Percentiles rank a stretch among this genome's conserved stretches.
Evolutionary conservation across 371 early-diverging fungal species (phyloP).

Genomic region (Agmasoma carcini): DNA sequence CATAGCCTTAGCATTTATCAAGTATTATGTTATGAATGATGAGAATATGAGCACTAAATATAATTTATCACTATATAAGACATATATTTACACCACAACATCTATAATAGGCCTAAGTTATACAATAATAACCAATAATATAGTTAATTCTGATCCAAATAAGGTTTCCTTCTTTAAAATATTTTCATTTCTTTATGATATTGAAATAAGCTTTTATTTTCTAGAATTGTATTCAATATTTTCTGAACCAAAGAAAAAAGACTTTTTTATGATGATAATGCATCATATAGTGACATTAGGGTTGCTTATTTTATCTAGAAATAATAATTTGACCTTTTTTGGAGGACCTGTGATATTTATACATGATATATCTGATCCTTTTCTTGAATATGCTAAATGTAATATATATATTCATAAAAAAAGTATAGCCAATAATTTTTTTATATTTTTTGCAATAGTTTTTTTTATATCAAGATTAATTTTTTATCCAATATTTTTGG

Average conservation of each 20-base stretch:
- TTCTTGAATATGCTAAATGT: slow-evolving; percentile 58
- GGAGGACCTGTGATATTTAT: slow-evolving; percentile 56
- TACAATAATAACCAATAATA: too few species aligned
- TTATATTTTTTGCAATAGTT: slow-evolving; percentile 55
- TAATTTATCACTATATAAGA: too few species aligned
- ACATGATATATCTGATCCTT: slow-evolving; percentile 58
- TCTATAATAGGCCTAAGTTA: too few species aligned
- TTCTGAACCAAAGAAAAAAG: slow-evolving; percentile 37
- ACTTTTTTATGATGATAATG: slow-evolving; percentile 51
- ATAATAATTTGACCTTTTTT: slow-evolving; percentile 39
- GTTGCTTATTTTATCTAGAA: slow-evolving; percentile 52
- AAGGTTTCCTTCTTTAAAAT: too few species aligned
- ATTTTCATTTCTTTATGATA: too few species aligned
- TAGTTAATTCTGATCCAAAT: too few species aligned
- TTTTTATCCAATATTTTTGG: slow-evolving; percentile 38
- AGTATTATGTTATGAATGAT: too few species aligned
- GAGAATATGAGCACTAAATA: too few species aligned
- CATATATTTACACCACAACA: too few species aligned
- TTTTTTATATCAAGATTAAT: slow-evolving; percentile 55
- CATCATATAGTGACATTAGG: slow-evolving; percentile 57
- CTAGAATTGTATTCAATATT: slow-evolving; percentile 38
- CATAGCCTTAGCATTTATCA: too few species aligned
- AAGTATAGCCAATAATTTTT: slow-evolving; percentile 53
- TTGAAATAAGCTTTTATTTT: slow-evolving; percentile 45
- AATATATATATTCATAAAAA: slow-evolving; percentile 52